phyloP scores from a whole-genome alignment of 2,329 filamentous ascomycete genomes.

The Xylariaceae sp. region DNA sequence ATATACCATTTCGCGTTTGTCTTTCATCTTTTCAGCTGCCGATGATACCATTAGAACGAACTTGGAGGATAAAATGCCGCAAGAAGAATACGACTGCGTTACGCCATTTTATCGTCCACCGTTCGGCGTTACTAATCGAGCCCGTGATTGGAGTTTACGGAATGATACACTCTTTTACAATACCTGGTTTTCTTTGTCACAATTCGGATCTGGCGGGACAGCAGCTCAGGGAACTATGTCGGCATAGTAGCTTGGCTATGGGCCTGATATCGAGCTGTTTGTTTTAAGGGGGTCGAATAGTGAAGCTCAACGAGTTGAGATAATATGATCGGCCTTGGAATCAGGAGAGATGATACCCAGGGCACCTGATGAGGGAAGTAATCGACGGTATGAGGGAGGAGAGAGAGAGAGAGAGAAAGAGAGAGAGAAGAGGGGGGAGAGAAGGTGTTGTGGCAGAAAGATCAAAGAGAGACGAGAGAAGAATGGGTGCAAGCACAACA shows the following conservation, averaged over 20 bases:
- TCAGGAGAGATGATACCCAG: background rate
- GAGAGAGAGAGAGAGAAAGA: background rate
- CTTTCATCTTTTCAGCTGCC: conserved; percentile 21
- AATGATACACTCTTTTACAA: conserved; percentile 2
- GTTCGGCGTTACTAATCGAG: conserved; percentile 10
- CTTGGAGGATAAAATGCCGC: conserved; percentile 19
- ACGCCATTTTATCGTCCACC: conserved; percentile 18
- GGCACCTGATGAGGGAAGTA: background rate
- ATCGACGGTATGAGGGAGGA: background rate
- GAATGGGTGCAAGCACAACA: background rate
- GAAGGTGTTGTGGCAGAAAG: background rate
- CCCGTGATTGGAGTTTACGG: conserved; percentile 16
- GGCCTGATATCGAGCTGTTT: conserved; percentile 18
- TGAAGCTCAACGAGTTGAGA: conserved; percentile 2
- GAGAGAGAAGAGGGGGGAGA: background rate
- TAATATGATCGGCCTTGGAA: conserved; percentile 5
- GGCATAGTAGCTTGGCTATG: conserved; percentile 25
- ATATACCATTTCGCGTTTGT: conserved; percentile 21
- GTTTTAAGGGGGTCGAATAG: conserved; percentile 5
- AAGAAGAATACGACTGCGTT: conserved; percentile 23
- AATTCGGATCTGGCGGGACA: conserved; percentile 20
- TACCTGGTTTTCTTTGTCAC: background rate
- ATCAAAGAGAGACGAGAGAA: background rate
- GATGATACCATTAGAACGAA: conserved; percentile 35
- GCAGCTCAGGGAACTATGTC: conserved; percentile 16